These are phyloP conservation scores for Fusarium kyushuense DNA, from an alignment of 2,329 filamentous ascomycete species.

Conservation along the genomic window DNA sequence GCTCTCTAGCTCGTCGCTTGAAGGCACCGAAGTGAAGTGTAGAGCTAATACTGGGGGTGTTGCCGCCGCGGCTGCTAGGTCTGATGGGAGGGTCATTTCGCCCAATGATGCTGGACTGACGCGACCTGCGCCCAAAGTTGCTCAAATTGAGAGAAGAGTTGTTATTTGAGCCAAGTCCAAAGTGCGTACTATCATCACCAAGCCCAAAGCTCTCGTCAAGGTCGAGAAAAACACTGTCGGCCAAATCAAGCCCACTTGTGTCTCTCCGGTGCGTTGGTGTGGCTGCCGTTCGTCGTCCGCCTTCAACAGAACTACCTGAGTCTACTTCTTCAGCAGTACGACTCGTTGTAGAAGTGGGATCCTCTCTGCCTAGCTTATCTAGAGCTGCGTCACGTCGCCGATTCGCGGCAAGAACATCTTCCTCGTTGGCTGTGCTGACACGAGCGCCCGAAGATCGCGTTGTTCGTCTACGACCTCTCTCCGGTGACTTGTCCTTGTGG, in stretches of 20 bases:
- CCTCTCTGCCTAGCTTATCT: slow-evolving; percentile 52
- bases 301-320: slow-evolving; percentile 53
- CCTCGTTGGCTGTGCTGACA: slow-evolving; percentile 44
- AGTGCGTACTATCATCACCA: slow-evolving; percentile 54
- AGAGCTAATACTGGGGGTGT: slow-evolving; percentile 62
- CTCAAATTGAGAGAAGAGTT: slow-evolving; percentile 61
- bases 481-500: slow-evolving; percentile 31
- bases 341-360: slow-evolving; percentile 49
- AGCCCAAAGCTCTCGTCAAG: slow-evolving; percentile 59
- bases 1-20: slow-evolving; percentile 68
- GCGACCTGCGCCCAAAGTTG: slow-evolving; percentile 60
- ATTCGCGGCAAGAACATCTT: slow-evolving; percentile 45
- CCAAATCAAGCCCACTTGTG: slow-evolving; percentile 62
- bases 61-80: slow-evolving; percentile 63
- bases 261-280: slow-evolving; percentile 56
- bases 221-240: slow-evolving; percentile 62
- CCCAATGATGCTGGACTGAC: slow-evolving; percentile 64
- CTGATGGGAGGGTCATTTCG: slow-evolving; percentile 65
- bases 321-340: slow-evolving; percentile 47
- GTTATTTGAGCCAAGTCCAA: slow-evolving; percentile 56
- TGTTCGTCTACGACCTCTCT: slow-evolving; percentile 44
- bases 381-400: slow-evolving; percentile 54
- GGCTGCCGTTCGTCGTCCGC: slow-evolving; percentile 53
- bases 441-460: slow-evolving; percentile 43
- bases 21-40: slow-evolving; percentile 69